phyloP scores from a whole-genome alignment of 129 eudicot species.

The Artemisia annua region DNA sequence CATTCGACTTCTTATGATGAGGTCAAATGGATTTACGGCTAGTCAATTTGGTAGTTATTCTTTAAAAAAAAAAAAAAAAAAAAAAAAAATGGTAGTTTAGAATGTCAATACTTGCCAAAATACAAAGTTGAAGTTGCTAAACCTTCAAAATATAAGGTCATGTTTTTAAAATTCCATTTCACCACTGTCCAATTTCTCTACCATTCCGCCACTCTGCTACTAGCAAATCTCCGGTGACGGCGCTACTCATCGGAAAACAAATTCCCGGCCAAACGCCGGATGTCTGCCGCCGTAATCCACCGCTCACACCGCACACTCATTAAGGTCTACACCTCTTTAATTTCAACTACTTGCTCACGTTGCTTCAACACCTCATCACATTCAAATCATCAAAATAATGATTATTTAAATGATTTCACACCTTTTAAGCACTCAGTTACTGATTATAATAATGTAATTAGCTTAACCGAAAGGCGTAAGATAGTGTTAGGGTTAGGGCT shows the following conservation, averaged over 20 bases:
- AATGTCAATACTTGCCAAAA: neutral
- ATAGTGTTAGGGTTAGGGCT: conserved; percentile 53
- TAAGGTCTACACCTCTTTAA: conserved; percentile 43
- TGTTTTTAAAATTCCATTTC: neutral
- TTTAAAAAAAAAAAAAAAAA: too few species aligned
- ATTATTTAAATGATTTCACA: conserved; percentile 52
- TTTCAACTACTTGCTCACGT: conserved; percentile 27
- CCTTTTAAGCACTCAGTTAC: conserved; percentile 32
- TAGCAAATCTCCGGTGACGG: neutral
- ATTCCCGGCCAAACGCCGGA: conserved; percentile 35
- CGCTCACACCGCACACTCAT: conserved; percentile 37
- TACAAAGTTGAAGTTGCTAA: neutral
- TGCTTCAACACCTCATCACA: conserved; percentile 31
- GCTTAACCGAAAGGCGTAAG: conserved; percentile 62
- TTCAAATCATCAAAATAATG: conserved; percentile 22
- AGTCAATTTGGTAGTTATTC: too few species aligned
- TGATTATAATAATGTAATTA: conserved; percentile 33
- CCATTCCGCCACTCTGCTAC: neutral
- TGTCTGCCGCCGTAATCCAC: conserved; percentile 48
- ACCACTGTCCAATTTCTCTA: neutral
- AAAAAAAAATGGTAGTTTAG: too few species aligned
- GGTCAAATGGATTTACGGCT: too few species aligned
- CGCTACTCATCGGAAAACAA: too few species aligned
- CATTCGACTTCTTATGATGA: neutral
- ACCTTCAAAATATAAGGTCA: neutral